Evolutionary conservation across 2,329 filamentous ascomycete species (phyloP), one percentile per base, ranked within the genome.

Genomic region (Fusarium oligoseptatum): DNA sequence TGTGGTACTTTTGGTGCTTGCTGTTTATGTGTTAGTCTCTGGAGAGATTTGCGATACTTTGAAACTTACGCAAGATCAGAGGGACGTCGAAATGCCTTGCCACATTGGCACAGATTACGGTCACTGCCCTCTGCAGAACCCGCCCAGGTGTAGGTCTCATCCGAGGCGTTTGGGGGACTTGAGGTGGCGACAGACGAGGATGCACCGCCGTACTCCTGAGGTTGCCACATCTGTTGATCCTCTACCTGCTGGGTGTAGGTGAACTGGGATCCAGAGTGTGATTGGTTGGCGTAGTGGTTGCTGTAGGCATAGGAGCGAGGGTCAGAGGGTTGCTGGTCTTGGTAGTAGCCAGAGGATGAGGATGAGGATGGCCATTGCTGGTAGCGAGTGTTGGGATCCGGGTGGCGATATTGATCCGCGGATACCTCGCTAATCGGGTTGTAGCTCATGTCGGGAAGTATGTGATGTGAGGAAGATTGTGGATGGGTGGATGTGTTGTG

Each of bases 1-100:
- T 75, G 67, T 79, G 77, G 56, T 79, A 79, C 64, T 79, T 79
- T 70, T 79, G 76, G 56, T 79, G 77, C 60, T 79, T 79, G 14
- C 77, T 79, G 34, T 9, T 43, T 11, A 8, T 20, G 20, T 41
- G 32, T 76, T 66, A 78, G 64, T 57, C 48, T 27, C 27, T 15
- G 41, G n/a, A 20, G 24, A 9, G 17, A 11, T 11, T 10, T 24
- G 24, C 8, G 39, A 20, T 8, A 34, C 37, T 8, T 24, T 36
- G 39, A 27, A 41, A 58, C 77, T 76, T 72, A 79, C 77, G 77
- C 76, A 29, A 79, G 71, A 52, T 79, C 77, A 9, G 77, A 79
- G 17, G 77, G 77, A 43, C 77, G 75, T 67, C 77, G 75, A 45
- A 79, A 79, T 9, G 65, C 67, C 55, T 79, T 79, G 58, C 77